phyloP scores from a whole-genome alignment of 768 basidiomycete species.

The Cantharellus cinnabarinus region DNA sequence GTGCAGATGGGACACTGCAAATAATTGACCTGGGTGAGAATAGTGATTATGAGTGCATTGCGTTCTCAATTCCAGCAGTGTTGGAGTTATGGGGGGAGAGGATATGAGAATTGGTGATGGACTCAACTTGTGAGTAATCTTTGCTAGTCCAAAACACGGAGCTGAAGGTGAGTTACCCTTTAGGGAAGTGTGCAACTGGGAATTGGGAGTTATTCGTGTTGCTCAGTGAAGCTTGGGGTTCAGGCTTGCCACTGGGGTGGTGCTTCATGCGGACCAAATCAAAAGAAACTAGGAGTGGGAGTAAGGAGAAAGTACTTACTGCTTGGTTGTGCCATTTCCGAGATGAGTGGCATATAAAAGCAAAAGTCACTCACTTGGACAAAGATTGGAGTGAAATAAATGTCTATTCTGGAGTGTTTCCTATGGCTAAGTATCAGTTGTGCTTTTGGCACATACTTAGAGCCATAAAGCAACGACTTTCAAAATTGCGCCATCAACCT shows the following conservation, averaged over 20 bases:
- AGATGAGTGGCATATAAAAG: constrained; percentile 10
- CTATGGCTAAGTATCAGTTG: constrained; percentile 20
- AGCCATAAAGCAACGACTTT: constrained; percentile 15
- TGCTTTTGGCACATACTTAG: constrained; percentile 22
- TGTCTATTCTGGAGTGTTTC: constrained; percentile 12
- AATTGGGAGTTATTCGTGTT: constrained; percentile 13
- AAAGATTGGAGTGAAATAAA: constrained; percentile 20
- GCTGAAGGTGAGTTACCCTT: constrained; percentile 19
- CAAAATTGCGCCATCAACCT: constrained; percentile 13
- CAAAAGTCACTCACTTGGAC: constrained; percentile 16
- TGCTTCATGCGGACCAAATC: constrained; percentile 9
- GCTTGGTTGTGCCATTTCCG: constrained; percentile 13
- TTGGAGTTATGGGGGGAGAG: constrained; percentile 11
- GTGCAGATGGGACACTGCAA: not conserved
- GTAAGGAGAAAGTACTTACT: constrained; percentile 8
- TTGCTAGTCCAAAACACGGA: not conserved
- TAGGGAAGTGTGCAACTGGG: constrained; percentile 11
- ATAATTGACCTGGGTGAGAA: not conserved
- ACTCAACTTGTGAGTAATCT: constrained; percentile 16
- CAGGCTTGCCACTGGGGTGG: constrained; percentile 18
- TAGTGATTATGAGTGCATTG: constrained; percentile 6
- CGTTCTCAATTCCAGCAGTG: constrained; percentile 14
- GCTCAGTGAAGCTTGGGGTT: constrained; percentile 18
- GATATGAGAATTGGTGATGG: constrained; percentile 15
- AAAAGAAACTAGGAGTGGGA: not conserved